Evolutionary conservation across 2,329 filamentous ascomycete species (phyloP), one percentile per base, ranked within the genome.

Genomic region (Rutstroemia sp.): DNA sequence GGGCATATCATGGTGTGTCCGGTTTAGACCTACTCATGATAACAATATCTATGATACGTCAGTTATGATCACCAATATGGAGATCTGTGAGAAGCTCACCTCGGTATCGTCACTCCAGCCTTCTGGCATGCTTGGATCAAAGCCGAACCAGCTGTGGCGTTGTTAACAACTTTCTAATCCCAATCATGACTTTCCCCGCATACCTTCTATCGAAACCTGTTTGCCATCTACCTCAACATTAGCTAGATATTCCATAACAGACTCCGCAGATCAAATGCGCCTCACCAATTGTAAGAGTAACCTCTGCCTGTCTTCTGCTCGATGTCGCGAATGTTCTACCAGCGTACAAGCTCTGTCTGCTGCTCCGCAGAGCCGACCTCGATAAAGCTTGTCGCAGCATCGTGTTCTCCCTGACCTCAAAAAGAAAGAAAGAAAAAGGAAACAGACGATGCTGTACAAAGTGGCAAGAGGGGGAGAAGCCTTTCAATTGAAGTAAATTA

Each of bases 121-220:
- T 99, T 96, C 77, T 99, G 94, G 79, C 94, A 99, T 71, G 94
- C 94, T 79, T 99, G 94, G 73, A 99, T 99, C 69, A 99, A 82
- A 70, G 94, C 92, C 67, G 94, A 94, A 65, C 92, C 92, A 75
- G 92, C 92, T 96, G 72, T 73, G 69, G 57, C 65, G 67, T 59
- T 55, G 59, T 71, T 79, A 69, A 79, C 71, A 60, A 63, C 56
- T 34, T 58, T 47, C 50, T 61, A 54, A 50, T 30, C 59, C 55
- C 67, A 66, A 42, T 49, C 47, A n/a, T 46, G 23, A 52, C 23
- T 49, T 12, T 54, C 34, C 27, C 49, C 38, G 61, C 61, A 47
- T 86, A 95, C 91, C 90, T 88, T 96, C 91, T 73, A 99, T 91
- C 62, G 91, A 96, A 56, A 99, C 87, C 77, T 96, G 95, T 80